These are phyloP conservation scores for Nelumbo lutea DNA, from an alignment of 164 flowering plant species.

Conservation along the genomic window DNA sequence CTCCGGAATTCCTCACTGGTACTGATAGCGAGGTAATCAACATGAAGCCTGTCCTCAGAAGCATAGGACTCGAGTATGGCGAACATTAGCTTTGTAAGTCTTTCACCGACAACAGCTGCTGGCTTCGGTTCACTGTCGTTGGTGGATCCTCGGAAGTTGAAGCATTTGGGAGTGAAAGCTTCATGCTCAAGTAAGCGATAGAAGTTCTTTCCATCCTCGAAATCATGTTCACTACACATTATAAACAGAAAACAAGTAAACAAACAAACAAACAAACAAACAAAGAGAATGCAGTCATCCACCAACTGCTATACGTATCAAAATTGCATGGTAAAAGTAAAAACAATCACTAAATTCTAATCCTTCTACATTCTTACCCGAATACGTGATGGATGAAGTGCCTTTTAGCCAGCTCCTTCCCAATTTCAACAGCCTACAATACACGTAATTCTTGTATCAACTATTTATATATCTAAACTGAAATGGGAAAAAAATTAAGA, in stretches of 20 bases:
- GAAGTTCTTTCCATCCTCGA: slow-evolving; percentile 78
- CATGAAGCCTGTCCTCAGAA: slow-evolving; percentile 65
- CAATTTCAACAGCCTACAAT: slow-evolving; percentile 68
- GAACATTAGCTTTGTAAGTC: slow-evolving; percentile 69
- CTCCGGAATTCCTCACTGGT: slow-evolving; percentile 92
- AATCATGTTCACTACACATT: slow-evolving; percentile 60
- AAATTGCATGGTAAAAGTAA: too few relatives aligned
- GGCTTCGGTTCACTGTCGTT: slow-evolving; percentile 70
- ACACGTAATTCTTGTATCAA: too few relatives aligned
- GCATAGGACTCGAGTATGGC: slow-evolving; percentile 87
- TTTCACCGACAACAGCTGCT: slow-evolving; percentile 44
- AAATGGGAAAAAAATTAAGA: too few relatives aligned
- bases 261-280: neutral
- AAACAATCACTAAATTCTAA: neutral
- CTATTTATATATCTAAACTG: too few relatives aligned
- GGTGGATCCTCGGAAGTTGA: slow-evolving; percentile 59
- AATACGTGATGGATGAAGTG: slow-evolving; percentile 86
- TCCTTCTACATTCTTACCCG: slow-evolving; percentile 41
- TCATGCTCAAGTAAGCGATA: slow-evolving; percentile 95
- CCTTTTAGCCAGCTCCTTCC: slow-evolving; percentile 60
- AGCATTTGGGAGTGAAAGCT: slow-evolving; percentile 63
- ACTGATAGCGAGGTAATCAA: slow-evolving; percentile 65
- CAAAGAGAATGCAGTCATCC: too few relatives aligned
- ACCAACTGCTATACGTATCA: too few relatives aligned
- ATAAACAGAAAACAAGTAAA: neutral